Evolutionary conservation across 768 basidiomycete species (phyloP), one percentile per base, ranked within the genome.

Genomic region (Leccinellum rugosiceps): DNA sequence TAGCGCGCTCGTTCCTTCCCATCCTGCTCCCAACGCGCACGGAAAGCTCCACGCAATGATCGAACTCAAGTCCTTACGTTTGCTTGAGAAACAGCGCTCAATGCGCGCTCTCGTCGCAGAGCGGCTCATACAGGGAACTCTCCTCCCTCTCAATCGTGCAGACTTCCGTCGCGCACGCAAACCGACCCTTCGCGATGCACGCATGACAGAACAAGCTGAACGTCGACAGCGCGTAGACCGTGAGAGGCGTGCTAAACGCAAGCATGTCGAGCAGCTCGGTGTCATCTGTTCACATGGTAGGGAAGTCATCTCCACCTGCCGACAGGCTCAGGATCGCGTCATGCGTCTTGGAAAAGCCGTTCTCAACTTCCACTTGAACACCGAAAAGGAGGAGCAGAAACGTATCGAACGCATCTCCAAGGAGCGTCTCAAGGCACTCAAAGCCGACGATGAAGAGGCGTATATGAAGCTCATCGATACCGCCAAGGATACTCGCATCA

Each of bases 401-500:
- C 84, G 96, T 26, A 90, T 99, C 63, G 97, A 98, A 75, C 80
- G 94, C 55, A 86, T 99, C 46, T 87, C 90, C 47, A 98, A 98
- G 78, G 97, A 98, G 73, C 94, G 95, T 91, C 77, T 99, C 61
- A 94, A 92, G 77, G 97, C 96, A 8, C 85, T 98, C 64, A 94
- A 96, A 76, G 90, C 90, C 28, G 95, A 98, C 69, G 96, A 99
- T 77, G 97, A 99, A 78, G 97, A 98, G 75, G 95, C 93, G n/a
- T 99, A 99, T 74, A 88, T 98, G 84, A 94, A 94, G 70, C 89
- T 99, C 66, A 92, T 99, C 67, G 97, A 98, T 72, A 97, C 95
- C 17, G 96, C 96, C 57, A 99, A 99, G 73, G 97, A 99, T 67
- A 98, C 96, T 10, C 90, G 97, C 74, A 98, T 99, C 75, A 97